phyloP scores from a whole-genome alignment of 805 yeast species.

The Ogataea zsoltii region DNA sequence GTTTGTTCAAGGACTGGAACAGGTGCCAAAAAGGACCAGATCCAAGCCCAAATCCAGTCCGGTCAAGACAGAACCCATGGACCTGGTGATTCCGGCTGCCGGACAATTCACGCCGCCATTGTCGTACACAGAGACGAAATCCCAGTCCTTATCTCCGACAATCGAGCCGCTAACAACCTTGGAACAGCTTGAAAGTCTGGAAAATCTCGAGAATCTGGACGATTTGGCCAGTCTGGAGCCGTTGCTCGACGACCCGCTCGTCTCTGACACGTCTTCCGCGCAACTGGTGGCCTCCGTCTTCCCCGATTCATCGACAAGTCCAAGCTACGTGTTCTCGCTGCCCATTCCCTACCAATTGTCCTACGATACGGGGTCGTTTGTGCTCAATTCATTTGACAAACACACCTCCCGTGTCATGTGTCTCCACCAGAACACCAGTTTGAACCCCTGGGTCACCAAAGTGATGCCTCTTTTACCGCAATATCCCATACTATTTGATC shows the following conservation, averaged over 20 bases:
- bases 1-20: background rate
- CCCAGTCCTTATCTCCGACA: no score
- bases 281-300: no score
- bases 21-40: no score
- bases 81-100: background rate
- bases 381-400: constrained; percentile 15
- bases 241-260: no score
- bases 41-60: no score
- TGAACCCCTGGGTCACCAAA: constrained; percentile 20
- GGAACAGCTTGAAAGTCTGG: no score
- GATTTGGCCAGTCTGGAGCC: no score
- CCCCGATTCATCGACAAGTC: no score
- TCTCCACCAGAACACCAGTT: constrained; percentile 4
- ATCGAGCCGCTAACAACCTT: no score
- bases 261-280: no score
- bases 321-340: no score
- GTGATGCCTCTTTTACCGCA: constrained; percentile 10
- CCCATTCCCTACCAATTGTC: background rate
- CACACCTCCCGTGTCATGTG: constrained; percentile 17
- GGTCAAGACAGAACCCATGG: background rate
- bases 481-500: constrained; percentile 17
- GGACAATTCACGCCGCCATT: background rate
- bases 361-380: constrained; percentile 12
- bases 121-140: background rate
- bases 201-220: no score